Percentiles rank a stretch among this genome's conserved stretches.
phyloP scores from a whole-genome alignment of 2,329 filamentous ascomycete genomes.

The Aspergillus fijiensis region DNA sequence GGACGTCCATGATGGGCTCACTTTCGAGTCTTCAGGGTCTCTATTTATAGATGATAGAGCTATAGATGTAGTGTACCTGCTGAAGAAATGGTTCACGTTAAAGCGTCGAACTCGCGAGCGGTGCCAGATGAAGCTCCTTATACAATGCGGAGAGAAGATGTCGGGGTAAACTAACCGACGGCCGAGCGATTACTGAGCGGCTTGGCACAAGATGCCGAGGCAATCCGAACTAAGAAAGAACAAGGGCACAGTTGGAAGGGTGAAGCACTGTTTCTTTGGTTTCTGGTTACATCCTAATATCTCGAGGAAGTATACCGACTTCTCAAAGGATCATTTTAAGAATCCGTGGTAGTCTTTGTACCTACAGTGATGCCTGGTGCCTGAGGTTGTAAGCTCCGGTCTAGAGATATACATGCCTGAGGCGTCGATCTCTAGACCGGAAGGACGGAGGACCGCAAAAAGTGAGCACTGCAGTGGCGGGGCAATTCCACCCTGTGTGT shows the following conservation, averaged over 20 bases:
- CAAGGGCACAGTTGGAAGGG: background rate
- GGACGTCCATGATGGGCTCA: slow-evolving; percentile 51
- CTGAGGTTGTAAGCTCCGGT: background rate
- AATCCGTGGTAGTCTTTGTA: background rate
- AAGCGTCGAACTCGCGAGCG: background rate
- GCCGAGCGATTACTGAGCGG: background rate
- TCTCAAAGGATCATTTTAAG: background rate
- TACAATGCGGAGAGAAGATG: background rate
- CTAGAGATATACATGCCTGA: background rate
- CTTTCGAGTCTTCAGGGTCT: background rate
- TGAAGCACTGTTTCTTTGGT: background rate
- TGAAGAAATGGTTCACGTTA: background rate
- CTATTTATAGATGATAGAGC: background rate
- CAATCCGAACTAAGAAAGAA: slow-evolving; percentile 12
- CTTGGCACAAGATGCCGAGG: slow-evolving; percentile 27
- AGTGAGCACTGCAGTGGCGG: background rate
- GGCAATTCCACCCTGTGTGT: background rate
- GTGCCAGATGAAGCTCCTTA: slow-evolving; percentile 2
- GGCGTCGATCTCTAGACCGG: background rate
- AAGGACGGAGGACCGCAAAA: background rate
- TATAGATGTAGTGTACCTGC: background rate
- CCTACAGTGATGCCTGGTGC: background rate
- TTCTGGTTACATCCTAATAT: no score
- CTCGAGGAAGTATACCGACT: background rate
- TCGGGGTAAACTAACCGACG: slow-evolving; percentile 1